phyloP scores from a whole-genome alignment of 148 eudicot genomes.

The Fagopyrum homotropicum region DNA sequence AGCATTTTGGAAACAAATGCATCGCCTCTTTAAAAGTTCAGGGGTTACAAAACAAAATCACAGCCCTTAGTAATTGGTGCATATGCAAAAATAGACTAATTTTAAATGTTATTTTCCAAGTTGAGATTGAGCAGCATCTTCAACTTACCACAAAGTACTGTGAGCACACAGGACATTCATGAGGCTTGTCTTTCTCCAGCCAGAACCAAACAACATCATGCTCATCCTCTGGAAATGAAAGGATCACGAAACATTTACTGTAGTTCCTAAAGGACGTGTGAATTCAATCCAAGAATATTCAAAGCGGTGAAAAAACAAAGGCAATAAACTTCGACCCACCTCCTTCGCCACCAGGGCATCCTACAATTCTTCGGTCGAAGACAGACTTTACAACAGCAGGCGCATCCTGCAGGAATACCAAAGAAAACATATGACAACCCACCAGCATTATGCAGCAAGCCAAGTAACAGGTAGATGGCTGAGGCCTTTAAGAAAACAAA shows the following conservation, averaged over 20 bases:
- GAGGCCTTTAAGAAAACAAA: neutral
- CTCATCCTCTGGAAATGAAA: constrained; percentile 57
- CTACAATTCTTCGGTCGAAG: constrained; percentile 74
- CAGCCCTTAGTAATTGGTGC: neutral
- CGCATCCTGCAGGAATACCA: constrained; percentile 37
- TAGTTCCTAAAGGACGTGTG: neutral
- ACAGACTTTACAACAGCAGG: constrained; percentile 69
- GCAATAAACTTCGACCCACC: constrained; percentile 30
- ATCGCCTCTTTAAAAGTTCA: neutral
- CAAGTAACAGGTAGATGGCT: neutral
- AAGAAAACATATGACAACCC: neutral
- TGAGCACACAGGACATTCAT: constrained; percentile 90
- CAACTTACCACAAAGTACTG: constrained; percentile 74
- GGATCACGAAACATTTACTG: neutral
- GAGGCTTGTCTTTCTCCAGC: constrained; percentile 82
- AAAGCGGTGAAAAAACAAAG: neutral
- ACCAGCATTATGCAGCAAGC: neutral
- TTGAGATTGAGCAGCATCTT: neutral
- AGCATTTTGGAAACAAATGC: neutral
- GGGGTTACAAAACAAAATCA: neutral
- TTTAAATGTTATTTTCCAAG: neutral
- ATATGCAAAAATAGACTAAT: neutral
- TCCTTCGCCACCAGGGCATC: constrained; percentile 96
- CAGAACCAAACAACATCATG: constrained; percentile 97
- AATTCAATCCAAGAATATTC: neutral